Evolutionary conservation across 495 filamentous ascomycete species (phyloP), one percentile per base, ranked within the genome.

Genomic region (Aspergillus bridgeri): DNA sequence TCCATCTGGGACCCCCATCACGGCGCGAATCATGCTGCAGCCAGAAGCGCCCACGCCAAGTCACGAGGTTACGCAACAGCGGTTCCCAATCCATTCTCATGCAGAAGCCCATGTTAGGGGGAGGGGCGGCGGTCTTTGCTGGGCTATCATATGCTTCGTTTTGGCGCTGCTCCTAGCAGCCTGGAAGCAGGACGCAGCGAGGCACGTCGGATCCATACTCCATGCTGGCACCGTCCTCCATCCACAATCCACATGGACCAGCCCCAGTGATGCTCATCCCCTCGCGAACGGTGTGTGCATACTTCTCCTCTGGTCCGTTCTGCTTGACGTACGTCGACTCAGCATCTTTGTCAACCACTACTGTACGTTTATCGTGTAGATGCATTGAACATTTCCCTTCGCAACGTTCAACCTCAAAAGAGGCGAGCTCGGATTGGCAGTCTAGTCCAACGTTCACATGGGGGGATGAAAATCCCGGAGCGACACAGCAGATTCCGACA

Each of bases 41-140:
- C 55, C 56, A 51, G 27, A 59, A 56, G 48, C 59, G 45, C 53
- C 59, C 57, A 53, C 59, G 53, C 61, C 55, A 59, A 60, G 54
- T 60, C 57, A 58, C 57, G 51, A 56, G 65, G 57, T 67, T 61
- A 64, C 64, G 63, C 63, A 66, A 54, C 57, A 65, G 53, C 63
- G 20, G 46, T 42, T 48, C 61, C 51, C 51, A 58, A 51, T 53
- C 38, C 53, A 29, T 57, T 51, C 51, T 51, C 51, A 59, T 65
- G 60, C 63, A 59, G 51, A 53, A 38, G 44, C 11, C 21, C 24
- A 61, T 64, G 64, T 59, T 59, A 66, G 64, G 64, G 64, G 64
- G 42, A 50, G 48, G 48, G 22, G n/a, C 13, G 22, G 47, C 2
- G 23, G 22, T 13, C 29, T 22, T 65, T 15, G 6, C 23, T 58